Base-by-base conservation (phyloP, 2,329 filamentous ascomycete species). In the Exophiala lecanii-corni region DNA sequence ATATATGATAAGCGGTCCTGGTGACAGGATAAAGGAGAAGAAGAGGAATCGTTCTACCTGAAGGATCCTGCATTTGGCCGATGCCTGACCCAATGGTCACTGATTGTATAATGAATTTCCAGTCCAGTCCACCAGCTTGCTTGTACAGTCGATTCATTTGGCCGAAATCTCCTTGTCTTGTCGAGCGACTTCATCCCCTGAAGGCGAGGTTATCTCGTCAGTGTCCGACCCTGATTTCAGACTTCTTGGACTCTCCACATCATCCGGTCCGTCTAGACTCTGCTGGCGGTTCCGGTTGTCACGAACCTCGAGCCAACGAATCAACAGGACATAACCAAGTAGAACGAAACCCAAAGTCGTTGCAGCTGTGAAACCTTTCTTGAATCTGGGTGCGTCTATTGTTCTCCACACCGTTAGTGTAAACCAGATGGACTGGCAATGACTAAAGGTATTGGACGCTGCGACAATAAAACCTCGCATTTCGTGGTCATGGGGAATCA, bases 391-490 rank as follows among this genome's bases (percentile, higher is more conserved):
- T 19, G 17, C 39, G 2, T 21, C 5, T 3, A 19, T 19, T 4
- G 47, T 50, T 32, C 42, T 42, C 47, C 47, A 50, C 10, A 50
- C 43, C 2, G 36, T 26, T 7, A 40, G 15, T 20, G 43, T 50
- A 16, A 15, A 50, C 47, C 47, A 50, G 12, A 50, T 46, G 17
- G 39, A 40, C 26, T 46, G 42, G 35, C 43, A 43, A 20, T 45
- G 42, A 28, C 47, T 50, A 33, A 50, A 50, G 25, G 36, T 50
- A 28, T 47, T 50, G 2, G 42, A 46, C 12, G n/a, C 9, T 9
- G 43, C 43, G 16, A 50, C 39, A n/a, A 50, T 10, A 19, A 50
- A 50, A 4, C 47, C 47, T 19, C 47, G 31, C 43, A 50, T 46
- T 20, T 47, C 43, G 23, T 50, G 47, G 15, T 50, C 43, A 17